These are phyloP conservation scores for Iris pallida DNA, from an alignment of 116 monocot genomes.

Conservation along the genomic window DNA sequence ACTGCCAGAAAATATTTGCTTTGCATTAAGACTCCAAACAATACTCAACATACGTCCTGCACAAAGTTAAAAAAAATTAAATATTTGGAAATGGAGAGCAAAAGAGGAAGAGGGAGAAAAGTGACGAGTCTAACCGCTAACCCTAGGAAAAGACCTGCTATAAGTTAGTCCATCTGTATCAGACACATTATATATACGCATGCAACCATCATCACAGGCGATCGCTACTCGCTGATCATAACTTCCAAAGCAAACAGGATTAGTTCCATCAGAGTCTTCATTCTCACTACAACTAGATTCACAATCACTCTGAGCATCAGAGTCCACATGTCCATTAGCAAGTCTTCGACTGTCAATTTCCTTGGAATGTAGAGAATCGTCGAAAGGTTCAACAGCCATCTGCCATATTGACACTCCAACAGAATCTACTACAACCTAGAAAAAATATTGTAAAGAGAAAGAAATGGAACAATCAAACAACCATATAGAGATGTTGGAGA, in stretches of 20 bases:
- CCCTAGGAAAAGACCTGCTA: slow-evolving; percentile 71
- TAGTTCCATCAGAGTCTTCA: slow-evolving; percentile 30
- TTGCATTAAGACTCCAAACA: slow-evolving; percentile 79
- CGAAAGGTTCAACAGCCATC: slow-evolving; percentile 73
- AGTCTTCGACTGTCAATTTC: slow-evolving; percentile 4
- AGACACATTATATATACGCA: slow-evolving; percentile 60
- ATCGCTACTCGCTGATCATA: slow-evolving; percentile 52
- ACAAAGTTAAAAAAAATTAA: slow-evolving; percentile 8
- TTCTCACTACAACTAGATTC: slow-evolving; percentile 49
- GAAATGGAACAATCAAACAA: not conserved
- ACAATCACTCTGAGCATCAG: slow-evolving; percentile 33
- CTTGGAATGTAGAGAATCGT: slow-evolving; percentile 13
- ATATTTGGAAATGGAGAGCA: not conserved
- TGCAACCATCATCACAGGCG: slow-evolving; percentile 97
- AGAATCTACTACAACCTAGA: slow-evolving; percentile 66
- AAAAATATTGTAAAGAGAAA: not conserved
- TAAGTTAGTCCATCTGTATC: slow-evolving; percentile 55
- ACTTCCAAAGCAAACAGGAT: slow-evolving; percentile 14
- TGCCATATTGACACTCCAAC: slow-evolving; percentile 87
- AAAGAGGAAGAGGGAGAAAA: not conserved
- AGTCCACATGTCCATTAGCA: slow-evolving; percentile 34
- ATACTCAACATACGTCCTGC: slow-evolving; percentile 80
- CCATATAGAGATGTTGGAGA: too few relatives aligned
- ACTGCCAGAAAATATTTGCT: slow-evolving; percentile 75
- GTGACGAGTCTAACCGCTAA: slow-evolving; percentile 52